phyloP scores from a whole-genome alignment of 495 filamentous ascomycete species.

The Aspergillus haitiensis region DNA sequence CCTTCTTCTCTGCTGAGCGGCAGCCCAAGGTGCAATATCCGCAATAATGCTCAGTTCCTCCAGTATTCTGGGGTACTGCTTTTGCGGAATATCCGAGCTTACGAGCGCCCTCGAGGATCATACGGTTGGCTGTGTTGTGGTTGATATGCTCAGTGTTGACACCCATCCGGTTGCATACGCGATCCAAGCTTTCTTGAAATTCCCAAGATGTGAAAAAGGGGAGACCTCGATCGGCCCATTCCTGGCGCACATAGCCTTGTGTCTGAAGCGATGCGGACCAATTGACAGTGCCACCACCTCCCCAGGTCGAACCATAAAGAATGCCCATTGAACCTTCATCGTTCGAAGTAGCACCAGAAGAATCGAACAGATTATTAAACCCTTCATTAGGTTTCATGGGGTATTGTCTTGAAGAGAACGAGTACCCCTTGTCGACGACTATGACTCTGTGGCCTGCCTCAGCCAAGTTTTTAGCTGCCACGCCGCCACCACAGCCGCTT shows the following conservation, averaged over 20 bases:
- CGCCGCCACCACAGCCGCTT: constrained; percentile 83
- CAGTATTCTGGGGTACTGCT: constrained; percentile 77
- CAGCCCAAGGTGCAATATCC: constrained; percentile 82
- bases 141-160: constrained; percentile 63
- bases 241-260: constrained; percentile 74
- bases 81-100: constrained; percentile 73
- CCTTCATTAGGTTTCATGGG: constrained; percentile 66
- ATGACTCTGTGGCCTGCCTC: constrained; percentile 72
- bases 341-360: constrained; percentile 49
- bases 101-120: constrained; percentile 71
- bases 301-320: constrained; percentile 73
- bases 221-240: constrained; percentile 77
- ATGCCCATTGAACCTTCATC: constrained; percentile 66
- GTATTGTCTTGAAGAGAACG: constrained; percentile 69
- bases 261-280: constrained; percentile 85
- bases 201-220: constrained; percentile 73
- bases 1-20: constrained; percentile 68
- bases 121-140: constrained; percentile 68
- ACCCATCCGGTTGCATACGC: constrained; percentile 73
- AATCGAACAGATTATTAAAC: constrained; percentile 62
- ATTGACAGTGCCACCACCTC: constrained; percentile 84
- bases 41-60: constrained; percentile 65
- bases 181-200: constrained; percentile 75
- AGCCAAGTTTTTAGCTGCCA: constrained; percentile 77
- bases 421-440: constrained; percentile 79